Percentiles rank a stretch among this genome's conserved stretches.
Conservation (phyloP, 495 filamentous ascomycete genomes). For the Hypoxylon crocopeplum region DNA sequence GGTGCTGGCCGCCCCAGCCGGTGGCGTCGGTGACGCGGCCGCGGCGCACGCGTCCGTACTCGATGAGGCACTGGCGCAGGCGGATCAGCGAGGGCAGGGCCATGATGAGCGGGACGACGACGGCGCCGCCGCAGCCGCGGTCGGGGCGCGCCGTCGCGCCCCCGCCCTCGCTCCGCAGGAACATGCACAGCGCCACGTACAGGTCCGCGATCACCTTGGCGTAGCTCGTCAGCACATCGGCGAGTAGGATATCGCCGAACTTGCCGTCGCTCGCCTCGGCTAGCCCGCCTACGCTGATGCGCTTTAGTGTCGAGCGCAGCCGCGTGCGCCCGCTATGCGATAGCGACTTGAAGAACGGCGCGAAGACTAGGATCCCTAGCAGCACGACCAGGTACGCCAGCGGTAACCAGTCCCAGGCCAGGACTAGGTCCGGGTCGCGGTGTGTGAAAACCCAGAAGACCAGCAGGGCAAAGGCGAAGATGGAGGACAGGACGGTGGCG, state of each 20-base stretch:
- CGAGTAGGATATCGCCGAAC: constrained; percentile 93
- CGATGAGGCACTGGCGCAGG: constrained; percentile 89
- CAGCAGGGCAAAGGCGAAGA: constrained; percentile 71
- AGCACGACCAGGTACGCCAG: constrained; percentile 78
- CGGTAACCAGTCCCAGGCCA: constrained; percentile 79
- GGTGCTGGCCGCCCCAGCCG: constrained; percentile 80
- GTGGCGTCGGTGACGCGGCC: constrained; percentile 50
- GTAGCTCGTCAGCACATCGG: constrained; percentile 93
- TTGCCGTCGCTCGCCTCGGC: constrained; percentile 82
- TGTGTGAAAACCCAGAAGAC: constrained; percentile 84
- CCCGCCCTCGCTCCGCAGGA: constrained; percentile 63
- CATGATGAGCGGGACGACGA: constrained; percentile 80
- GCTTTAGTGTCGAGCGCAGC: constrained; percentile 72
- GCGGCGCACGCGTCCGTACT: constrained; percentile 75
- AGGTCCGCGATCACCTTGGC: constrained; percentile 89
- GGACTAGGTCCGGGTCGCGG: constrained; percentile 69
- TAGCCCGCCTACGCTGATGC: constrained; percentile 79
- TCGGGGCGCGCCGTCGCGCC: constrained; percentile 82
- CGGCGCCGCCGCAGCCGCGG: constrained; percentile 75
- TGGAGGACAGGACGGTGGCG: constrained; percentile 73
- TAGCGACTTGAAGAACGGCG: constrained; percentile 59
- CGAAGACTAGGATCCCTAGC: constrained; percentile 71
- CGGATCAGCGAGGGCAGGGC: constrained; percentile 84
- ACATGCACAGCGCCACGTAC: constrained; percentile 91
- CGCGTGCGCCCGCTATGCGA: constrained; percentile 76